Base-by-base conservation (phyloP, 306 rosid species). In the Vachellia pachyceras region DNA sequence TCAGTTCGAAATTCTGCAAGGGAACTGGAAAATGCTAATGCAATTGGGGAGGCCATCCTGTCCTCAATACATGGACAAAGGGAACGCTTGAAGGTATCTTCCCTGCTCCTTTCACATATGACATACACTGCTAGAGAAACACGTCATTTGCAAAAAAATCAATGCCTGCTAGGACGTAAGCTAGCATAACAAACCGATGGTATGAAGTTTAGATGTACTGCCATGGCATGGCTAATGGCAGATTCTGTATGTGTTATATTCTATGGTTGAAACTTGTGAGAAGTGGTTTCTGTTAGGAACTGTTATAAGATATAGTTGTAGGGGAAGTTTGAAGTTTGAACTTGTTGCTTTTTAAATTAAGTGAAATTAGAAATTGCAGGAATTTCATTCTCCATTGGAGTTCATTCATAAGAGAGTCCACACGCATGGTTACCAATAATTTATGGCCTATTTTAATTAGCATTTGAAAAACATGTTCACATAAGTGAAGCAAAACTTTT, bases 41-140 rank as follows among this genome's bases (percentile, higher is more conserved):
- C 93, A 25, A 42, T 90, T 6, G 96, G 99, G 60, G 97, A 93
- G 79, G 89, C 94, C 66, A 93, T 93, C 64, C 94, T 95, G 66
- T 80, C 88, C 23, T 84, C 92, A 78, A 91, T 90, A 77, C 92
- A 93, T 45, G 96, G 92, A 47, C 94, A 91, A 81, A 87, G 98
- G 87, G 97, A 95, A 76, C 92, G 91, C 77, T 80, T 95, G 75
- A 95, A 95, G 98, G 99, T 95, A 92, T 71, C 61, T 69, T 65
- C 17, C 25, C 36, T 80, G 29, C 36, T 45, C 72, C 54, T 10
- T 76, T n/a, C n/a, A 25, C 45, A 44, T 47, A 20, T 68, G 44
- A 63, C 40, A n/a, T 73, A 37, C 54, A 11, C 63, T 92, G 22
- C 61, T 72, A 13, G 46, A 46, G 76, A 35, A 47, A 3, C 25